A percentile compares a stretch with the other conserved stretches of the same genome.
phyloP scores from a whole-genome alignment of 345 rosid genomes.

The Kernera saxatilis region DNA sequence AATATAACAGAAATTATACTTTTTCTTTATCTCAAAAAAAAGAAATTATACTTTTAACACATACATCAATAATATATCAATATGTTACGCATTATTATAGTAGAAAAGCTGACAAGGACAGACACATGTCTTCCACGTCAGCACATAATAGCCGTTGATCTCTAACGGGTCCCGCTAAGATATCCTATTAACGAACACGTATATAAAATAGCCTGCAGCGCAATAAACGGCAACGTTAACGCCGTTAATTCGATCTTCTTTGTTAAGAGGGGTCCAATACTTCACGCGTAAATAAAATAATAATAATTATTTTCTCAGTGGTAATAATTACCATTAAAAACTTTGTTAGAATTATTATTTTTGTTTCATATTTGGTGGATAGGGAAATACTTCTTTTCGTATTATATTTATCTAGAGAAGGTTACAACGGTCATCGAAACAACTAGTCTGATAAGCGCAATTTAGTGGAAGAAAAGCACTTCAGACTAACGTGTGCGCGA shows the following conservation, averaged over 20 bases:
- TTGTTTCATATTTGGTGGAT: not conserved
- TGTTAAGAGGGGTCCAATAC: conserved; percentile 10
- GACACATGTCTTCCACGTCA: not conserved
- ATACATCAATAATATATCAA: not conserved
- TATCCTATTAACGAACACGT: not conserved
- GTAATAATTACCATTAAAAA: not conserved
- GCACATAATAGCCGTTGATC: conserved; percentile 3
- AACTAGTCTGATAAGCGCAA: conserved; percentile 1
- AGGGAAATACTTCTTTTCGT: not conserved
- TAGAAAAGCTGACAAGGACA: not conserved
- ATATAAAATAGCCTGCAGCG: not conserved
- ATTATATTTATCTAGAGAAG: not conserved
- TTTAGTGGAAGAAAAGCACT: not conserved
- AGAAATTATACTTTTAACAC: not conserved
- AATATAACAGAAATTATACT: not conserved
- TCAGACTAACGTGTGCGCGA: not conserved
- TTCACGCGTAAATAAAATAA: conserved; percentile 32
- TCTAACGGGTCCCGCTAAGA: not conserved
- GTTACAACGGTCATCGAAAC: conserved; percentile 18
- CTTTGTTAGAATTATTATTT: not conserved
- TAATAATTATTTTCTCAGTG: not conserved
- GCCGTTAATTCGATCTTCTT: not conserved
- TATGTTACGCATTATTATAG: not conserved
- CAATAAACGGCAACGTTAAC: not conserved
- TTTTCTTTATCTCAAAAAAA: no score